These are phyloP conservation scores for Talaromyces amestolkiae DNA, from an alignment of 2,329 filamentous ascomycete genomes.

Conservation along the genomic window DNA sequence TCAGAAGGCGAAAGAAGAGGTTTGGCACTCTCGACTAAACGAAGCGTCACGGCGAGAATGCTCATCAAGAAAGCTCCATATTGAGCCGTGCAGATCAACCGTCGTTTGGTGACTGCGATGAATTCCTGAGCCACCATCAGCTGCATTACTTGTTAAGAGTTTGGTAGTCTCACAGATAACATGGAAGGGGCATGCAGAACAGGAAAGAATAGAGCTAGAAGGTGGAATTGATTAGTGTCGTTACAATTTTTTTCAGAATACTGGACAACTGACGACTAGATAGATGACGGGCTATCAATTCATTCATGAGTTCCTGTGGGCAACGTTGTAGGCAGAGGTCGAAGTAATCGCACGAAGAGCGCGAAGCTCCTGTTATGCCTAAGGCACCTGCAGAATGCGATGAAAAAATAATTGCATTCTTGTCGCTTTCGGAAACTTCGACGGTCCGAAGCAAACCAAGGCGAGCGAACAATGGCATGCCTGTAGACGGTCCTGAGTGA, in stretches of 20 bases:
- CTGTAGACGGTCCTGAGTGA: constrained; percentile 4
- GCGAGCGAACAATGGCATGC: constrained; percentile 5
- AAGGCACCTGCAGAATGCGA: constrained; percentile 2
- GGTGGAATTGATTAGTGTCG: too few relatives aligned
- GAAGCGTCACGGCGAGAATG: constrained; percentile 1
- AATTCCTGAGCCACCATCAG: neutral
- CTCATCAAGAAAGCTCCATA: constrained; percentile 12
- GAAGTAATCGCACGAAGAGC: neutral
- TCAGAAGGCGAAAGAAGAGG: neutral
- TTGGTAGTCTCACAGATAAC: neutral
- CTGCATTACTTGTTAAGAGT: neutral
- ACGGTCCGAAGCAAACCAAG: neutral
- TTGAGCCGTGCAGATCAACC: constrained; percentile 2
- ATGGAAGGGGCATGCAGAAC: neutral
- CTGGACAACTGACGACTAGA: neutral
- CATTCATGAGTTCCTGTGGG: constrained; percentile 4
- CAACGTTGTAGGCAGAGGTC: constrained; percentile 5
- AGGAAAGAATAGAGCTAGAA: constrained; percentile 3
- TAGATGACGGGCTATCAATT: neutral
- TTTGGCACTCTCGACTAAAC: constrained; percentile 1
- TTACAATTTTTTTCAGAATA: neutral
- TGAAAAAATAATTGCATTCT: neutral
- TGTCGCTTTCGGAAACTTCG: constrained; percentile 2
- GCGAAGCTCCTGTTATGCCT: constrained; percentile 6
- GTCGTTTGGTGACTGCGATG: neutral